phyloP scores from a whole-genome alignment of 1,284 basidiomycete genomes.

The Bondarzewia mesenterica region DNA sequence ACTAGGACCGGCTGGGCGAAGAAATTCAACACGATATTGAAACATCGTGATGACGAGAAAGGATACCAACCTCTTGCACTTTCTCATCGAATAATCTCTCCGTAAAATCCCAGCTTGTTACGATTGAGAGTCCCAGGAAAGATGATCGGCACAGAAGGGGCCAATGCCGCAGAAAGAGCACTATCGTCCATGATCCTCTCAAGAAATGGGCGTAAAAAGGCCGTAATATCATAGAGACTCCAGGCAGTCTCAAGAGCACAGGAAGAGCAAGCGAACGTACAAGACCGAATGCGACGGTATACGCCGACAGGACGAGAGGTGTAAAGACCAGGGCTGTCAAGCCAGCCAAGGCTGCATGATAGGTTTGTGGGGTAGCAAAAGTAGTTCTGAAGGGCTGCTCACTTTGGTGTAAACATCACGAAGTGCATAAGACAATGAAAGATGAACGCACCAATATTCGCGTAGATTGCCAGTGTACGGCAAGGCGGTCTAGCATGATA shows the following conservation, averaged over 20 bases:
- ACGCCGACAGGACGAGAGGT: conserved; percentile 30
- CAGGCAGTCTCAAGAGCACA: conserved; percentile 42
- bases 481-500: conserved; percentile 49
- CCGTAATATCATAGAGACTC: conserved; percentile 38
- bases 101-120: conserved; percentile 52
- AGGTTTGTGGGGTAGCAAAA: not conserved
- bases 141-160: conserved; percentile 39
- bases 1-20: conserved; percentile 34
- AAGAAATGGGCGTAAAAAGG: conserved; percentile 60
- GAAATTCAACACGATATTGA: not conserved
- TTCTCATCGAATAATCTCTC: conserved; percentile 49
- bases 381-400: not conserved
- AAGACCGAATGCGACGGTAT: conserved; percentile 35
- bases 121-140: conserved; percentile 39
- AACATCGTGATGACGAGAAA: not conserved
- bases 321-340: conserved; percentile 29
- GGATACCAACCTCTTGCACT: conserved; percentile 35
- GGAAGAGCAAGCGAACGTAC: conserved; percentile 38
- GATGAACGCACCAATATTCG: conserved; percentile 12
- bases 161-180: conserved; percentile 38
- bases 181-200: conserved; percentile 44
- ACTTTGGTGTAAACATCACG: not conserved
- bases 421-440: not conserved
- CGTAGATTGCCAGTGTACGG: conserved; percentile 35
- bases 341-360: conserved; percentile 9